These are phyloP conservation scores for Prunus mume DNA, from an alignment of 306 rosid species.

Conservation along the genomic window DNA sequence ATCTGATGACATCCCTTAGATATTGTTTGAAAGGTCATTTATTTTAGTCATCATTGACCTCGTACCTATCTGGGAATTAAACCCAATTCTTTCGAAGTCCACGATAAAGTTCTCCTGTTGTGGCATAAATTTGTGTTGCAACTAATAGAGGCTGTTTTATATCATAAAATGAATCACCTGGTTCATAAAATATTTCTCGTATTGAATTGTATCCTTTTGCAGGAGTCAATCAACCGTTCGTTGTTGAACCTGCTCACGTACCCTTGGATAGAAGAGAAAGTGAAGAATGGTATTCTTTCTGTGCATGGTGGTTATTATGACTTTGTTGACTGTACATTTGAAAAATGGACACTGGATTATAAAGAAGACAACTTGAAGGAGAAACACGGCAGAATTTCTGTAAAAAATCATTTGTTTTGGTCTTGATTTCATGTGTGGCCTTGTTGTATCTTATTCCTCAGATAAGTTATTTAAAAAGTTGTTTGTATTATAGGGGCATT, in stretches of 20 bases:
- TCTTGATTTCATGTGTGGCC: slow-evolving; percentile 32
- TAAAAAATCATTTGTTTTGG: slow-evolving; percentile 65
- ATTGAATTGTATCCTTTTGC: slow-evolving; percentile 21
- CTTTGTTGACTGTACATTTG: slow-evolving; percentile 86
- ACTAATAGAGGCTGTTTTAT: not conserved
- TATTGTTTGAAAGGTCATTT: not conserved
- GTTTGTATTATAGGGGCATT: not conserved
- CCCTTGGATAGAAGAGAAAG: slow-evolving; percentile 93
- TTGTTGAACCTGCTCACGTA: slow-evolving; percentile 76
- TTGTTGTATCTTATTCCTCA: not conserved
- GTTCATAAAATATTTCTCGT: not conserved
- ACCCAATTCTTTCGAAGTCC: not conserved
- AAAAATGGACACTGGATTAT: slow-evolving; percentile 94
- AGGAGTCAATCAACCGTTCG: slow-evolving; percentile 82
- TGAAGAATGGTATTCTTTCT: slow-evolving; percentile 56
- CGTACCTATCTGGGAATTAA: not conserved
- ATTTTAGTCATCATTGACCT: not conserved
- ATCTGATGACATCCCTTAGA: not conserved
- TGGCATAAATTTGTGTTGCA: not conserved
- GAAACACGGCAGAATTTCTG: slow-evolving; percentile 43
- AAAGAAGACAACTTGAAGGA: slow-evolving; percentile 43
- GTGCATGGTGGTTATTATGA: slow-evolving; percentile 92
- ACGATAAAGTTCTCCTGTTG: not conserved
- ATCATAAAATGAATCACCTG: not conserved
- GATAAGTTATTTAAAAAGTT: not conserved